Conservation (phyloP, 768 basidiomycete species). For the Lepiota subincarnata region DNA sequence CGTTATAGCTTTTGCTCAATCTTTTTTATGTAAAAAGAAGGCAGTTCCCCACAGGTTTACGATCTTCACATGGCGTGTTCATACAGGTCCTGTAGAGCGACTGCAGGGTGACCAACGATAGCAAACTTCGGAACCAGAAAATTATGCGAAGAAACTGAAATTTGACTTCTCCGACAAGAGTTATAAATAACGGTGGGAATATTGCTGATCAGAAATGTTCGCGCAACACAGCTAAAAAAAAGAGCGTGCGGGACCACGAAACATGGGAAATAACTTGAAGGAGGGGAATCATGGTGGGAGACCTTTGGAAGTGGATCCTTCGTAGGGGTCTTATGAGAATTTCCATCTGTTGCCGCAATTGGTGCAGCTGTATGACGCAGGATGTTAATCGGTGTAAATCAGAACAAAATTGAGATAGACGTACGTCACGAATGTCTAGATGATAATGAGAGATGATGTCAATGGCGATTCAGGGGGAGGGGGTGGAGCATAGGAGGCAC, state of each 20-base stretch:
- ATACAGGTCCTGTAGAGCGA: neutral
- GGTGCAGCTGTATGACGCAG: slow-evolving; percentile 43
- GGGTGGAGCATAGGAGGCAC: slow-evolving; percentile 22
- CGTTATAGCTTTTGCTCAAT: too few species aligned
- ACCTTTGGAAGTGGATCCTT: neutral
- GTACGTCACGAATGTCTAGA: slow-evolving; percentile 85
- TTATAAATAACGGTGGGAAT: slow-evolving; percentile 1
- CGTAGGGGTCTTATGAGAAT: slow-evolving; percentile 28
- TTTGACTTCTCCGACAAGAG: neutral
- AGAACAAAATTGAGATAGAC: slow-evolving; percentile 14
- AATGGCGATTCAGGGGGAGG: neutral
- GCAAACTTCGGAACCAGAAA: neutral
- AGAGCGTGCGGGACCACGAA: neutral
- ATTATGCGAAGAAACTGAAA: neutral
- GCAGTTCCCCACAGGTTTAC: too few species aligned
- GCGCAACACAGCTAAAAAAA: neutral
- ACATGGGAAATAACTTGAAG: neutral
- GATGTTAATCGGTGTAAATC: neutral
- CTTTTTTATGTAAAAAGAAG: too few species aligned
- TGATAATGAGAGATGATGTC: neutral
- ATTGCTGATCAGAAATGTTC: neutral
- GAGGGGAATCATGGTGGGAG: neutral
- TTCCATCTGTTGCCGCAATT: slow-evolving; percentile 52
- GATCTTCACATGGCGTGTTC: neutral
- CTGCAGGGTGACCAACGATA: neutral